These are phyloP conservation scores for Furcasterigmium sp. DNA, from an alignment of 2,329 filamentous ascomycete species.

Conservation along the genomic window DNA sequence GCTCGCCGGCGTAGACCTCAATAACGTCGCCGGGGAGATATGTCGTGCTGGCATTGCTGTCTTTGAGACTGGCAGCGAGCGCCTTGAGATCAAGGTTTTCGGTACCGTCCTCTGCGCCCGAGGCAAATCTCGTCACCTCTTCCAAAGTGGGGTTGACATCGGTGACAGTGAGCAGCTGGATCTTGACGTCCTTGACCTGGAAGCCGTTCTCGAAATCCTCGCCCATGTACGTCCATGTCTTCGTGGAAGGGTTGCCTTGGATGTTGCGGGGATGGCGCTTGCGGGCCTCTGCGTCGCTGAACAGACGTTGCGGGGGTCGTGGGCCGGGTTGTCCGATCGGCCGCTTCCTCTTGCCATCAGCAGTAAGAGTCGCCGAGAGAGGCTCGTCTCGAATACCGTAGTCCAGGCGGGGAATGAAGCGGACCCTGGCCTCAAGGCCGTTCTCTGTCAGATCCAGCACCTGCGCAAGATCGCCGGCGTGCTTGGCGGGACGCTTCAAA, in stretches of 20 bases:
- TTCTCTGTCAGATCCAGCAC: constrained; percentile 91
- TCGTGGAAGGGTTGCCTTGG: constrained; percentile 66
- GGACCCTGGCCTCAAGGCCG: constrained; percentile 79
- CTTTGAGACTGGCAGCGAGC: constrained; percentile 83
- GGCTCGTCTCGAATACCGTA: constrained; percentile 83
- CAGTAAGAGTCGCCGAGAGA: constrained; percentile 32
- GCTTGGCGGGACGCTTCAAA: constrained; percentile 72
- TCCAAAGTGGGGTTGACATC: constrained; percentile 91
- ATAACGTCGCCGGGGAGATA: constrained; percentile 95
- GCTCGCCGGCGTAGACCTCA: constrained; percentile 92
- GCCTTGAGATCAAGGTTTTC: constrained; percentile 91
- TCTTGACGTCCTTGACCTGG: constrained; percentile 87
- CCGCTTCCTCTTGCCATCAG: constrained; percentile 77
- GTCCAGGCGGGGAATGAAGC: constrained; percentile 84
- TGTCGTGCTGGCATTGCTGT: constrained; percentile 71
- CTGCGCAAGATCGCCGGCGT: constrained; percentile 85
- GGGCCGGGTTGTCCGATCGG: constrained; percentile 52
- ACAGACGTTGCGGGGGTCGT: constrained; percentile 80
- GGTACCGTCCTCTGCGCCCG: constrained; percentile 82
- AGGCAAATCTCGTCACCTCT: constrained; percentile 91
- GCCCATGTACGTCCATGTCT: constrained; percentile 77
- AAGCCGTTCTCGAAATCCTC: constrained; percentile 93
- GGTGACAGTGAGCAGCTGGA: constrained; percentile 77
- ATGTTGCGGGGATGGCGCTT: constrained; percentile 70
- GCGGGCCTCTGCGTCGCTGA: constrained; percentile 87